Conservation (phyloP, 2,329 filamentous ascomycete genomes). For the Claviceps africana region DNA sequence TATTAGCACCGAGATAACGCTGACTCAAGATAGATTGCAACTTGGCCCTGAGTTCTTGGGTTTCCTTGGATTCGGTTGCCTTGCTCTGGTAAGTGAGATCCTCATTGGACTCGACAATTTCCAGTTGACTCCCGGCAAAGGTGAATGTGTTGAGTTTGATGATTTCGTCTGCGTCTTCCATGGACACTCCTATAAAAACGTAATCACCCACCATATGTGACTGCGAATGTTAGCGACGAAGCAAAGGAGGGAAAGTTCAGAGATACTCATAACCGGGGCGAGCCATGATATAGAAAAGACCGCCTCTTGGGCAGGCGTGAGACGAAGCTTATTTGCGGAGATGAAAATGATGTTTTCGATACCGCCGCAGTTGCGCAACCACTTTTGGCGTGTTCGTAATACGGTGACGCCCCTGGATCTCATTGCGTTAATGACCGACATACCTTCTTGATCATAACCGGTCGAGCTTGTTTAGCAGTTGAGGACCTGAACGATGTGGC, state of each 20-base stretch:
- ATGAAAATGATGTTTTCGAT: neutral
- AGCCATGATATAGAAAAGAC: neutral
- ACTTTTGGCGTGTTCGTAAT: slow-evolving; percentile 3
- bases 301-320: neutral
- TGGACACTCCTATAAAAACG: slow-evolving; percentile 52
- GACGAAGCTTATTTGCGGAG: neutral
- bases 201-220: slow-evolving; percentile 55
- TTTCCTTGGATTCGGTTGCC: slow-evolving; percentile 33
- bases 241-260: slow-evolving; percentile 21
- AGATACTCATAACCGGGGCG: slow-evolving; percentile 1
- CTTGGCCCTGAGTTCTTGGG: slow-evolving; percentile 50
- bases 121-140: slow-evolving; percentile 52
- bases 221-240: slow-evolving; percentile 47
- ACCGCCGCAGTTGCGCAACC: slow-evolving; percentile 1
- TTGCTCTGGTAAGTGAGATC: slow-evolving; percentile 19
- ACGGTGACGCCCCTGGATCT: slow-evolving; percentile 5
- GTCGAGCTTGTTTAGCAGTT: slow-evolving; percentile 27
- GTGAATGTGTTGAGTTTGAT: slow-evolving; percentile 53
- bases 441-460: slow-evolving; percentile 64
- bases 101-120: slow-evolving; percentile 37
- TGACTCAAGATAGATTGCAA: slow-evolving; percentile 57
- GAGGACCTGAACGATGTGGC: slow-evolving; percentile 40
- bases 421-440: slow-evolving; percentile 31
- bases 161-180: slow-evolving; percentile 49
- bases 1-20: slow-evolving; percentile 57